Percentiles rank a stretch among this genome's conserved stretches.
phyloP scores from a whole-genome alignment of 139 green algal species.

The Auxenochlorella pyrenoidosa region DNA sequence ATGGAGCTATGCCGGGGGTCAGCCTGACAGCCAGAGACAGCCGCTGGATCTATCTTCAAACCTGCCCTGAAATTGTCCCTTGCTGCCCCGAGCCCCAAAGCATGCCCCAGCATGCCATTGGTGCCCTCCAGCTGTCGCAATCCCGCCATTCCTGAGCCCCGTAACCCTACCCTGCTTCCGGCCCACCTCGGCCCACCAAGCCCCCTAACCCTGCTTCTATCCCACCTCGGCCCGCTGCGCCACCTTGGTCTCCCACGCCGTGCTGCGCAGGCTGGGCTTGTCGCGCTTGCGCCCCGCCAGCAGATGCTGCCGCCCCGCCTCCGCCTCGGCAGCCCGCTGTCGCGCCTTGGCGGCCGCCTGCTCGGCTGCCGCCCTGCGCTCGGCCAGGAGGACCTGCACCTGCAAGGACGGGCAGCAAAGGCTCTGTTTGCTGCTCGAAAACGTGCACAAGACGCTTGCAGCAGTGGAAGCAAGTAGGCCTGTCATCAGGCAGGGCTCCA shows the following conservation, averaged over 20 bases:
- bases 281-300: background rate
- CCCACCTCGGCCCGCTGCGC: background rate
- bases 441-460: background rate
- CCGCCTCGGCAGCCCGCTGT: background rate
- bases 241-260: slow-evolving; percentile 15
- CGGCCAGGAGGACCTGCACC: background rate
- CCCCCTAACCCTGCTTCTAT: too few species aligned
- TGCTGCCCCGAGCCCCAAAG: too few species aligned
- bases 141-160: too few species aligned
- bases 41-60: too few species aligned
- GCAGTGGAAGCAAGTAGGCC: too few species aligned
- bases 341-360: background rate
- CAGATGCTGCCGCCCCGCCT: background rate
- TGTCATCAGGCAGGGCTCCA: too few species aligned
- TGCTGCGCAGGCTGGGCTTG: slow-evolving; percentile 1
- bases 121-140: too few species aligned
- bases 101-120: too few species aligned
- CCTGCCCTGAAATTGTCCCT: too few species aligned
- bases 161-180: too few species aligned
- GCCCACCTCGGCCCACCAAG: background rate
- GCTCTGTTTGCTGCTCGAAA: background rate
- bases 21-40: too few species aligned
- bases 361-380: background rate
- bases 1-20: too few species aligned
- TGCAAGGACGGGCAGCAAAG: background rate